A percentile compares a stretch with the other conserved stretches of the same genome.
Conservation (phyloP, 495 filamentous ascomycete genomes). For the Penicillium chermesinum region DNA sequence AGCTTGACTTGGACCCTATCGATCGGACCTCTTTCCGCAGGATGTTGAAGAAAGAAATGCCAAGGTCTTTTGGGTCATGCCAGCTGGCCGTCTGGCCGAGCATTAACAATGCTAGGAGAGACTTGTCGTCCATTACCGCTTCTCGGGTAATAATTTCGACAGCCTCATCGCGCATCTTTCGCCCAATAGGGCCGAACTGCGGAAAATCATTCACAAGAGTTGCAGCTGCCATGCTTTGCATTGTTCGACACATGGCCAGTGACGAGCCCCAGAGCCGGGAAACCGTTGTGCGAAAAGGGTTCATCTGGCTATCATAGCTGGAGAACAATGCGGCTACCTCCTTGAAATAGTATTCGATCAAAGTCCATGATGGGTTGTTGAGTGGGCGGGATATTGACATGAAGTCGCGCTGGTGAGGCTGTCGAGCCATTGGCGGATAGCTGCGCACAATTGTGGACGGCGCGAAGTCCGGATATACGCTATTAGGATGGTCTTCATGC, state of each 20-base stretch:
- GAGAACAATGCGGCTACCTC: conserved; percentile 54
- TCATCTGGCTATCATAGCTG: conserved; percentile 54
- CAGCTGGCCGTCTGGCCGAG: conserved; percentile 54
- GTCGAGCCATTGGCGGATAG: conserved; percentile 26
- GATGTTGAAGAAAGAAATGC: conserved; percentile 45
- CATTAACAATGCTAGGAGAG: conserved; percentile 49
- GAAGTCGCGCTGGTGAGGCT: conserved; percentile 20
- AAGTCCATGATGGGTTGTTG: conserved; percentile 47
- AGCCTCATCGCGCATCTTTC: conserved; percentile 49
- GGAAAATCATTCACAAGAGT: conserved; percentile 53
- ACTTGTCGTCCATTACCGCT: conserved; percentile 41
- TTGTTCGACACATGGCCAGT: conserved; percentile 52
- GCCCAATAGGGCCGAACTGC: conserved; percentile 45
- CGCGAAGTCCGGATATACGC: conserved; percentile 29
- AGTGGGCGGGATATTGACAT: conserved; percentile 34
- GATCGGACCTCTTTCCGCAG: conserved; percentile 42
- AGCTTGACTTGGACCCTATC: conserved; percentile 14
- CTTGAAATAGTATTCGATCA: conserved; percentile 58
- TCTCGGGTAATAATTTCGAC: conserved; percentile 46
- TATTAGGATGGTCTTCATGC: conserved; percentile 16
- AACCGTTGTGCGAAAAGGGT: conserved; percentile 53
- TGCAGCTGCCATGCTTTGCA: conserved; percentile 59
- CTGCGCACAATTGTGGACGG: conserved; percentile 37
- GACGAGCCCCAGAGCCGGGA: conserved; percentile 53
- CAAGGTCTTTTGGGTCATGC: conserved; percentile 52